A percentile compares a stretch with the other conserved stretches of the same genome.
Conservation (phyloP, 2,329 filamentous ascomycete genomes). For the Hirsutella rhossiliensis region DNA sequence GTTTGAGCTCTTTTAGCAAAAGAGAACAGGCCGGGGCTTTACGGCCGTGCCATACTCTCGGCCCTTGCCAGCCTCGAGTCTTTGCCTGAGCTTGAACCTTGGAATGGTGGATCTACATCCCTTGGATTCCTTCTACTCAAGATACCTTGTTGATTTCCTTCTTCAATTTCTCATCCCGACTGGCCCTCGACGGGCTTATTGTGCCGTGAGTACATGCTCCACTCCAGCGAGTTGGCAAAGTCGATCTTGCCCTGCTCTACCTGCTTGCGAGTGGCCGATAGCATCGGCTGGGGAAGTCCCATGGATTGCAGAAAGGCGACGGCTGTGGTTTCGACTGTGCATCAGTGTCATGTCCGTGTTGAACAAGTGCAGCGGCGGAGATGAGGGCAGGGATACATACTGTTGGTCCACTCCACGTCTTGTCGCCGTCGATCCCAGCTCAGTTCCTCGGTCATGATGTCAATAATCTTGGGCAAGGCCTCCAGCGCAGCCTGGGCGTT, state of each 20-base stretch:
- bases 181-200: constrained; percentile 33
- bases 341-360: background rate
- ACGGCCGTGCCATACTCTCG: too few relatives aligned
- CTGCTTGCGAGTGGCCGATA: constrained; percentile 43
- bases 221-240: constrained; percentile 44
- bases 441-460: constrained; percentile 60
- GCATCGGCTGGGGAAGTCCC: constrained; percentile 50
- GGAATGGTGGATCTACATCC: too few relatives aligned
- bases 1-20: too few relatives aligned
- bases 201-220: constrained; percentile 50
- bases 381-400: background rate
- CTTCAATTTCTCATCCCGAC: too few relatives aligned
- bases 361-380: background rate
- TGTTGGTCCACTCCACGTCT: constrained; percentile 35
- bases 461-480: constrained; percentile 56
- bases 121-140: too few relatives aligned
- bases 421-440: constrained; percentile 49
- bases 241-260: constrained; percentile 49
- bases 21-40: too few relatives aligned
- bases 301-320: constrained; percentile 51
- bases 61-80: too few relatives aligned
- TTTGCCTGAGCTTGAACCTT: too few relatives aligned
- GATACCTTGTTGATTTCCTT: too few relatives aligned
- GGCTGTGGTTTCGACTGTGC: constrained; percentile 23
- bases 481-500: constrained; percentile 61